Conservation (phyloP, 768 basidiomycete genomes). For the Tulasnella sp. region DNA sequence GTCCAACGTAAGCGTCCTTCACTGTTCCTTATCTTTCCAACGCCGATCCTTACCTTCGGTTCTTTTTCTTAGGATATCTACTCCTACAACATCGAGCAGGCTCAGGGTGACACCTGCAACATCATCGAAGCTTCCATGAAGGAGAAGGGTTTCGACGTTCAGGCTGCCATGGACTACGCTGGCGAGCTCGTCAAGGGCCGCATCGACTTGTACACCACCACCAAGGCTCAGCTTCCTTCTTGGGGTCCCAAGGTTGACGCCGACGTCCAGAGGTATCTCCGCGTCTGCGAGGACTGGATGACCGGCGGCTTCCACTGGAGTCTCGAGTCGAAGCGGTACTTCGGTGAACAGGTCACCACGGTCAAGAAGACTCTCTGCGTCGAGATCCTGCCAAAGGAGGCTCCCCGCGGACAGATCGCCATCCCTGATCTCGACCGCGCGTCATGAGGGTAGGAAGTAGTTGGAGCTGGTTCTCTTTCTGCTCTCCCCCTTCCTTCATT, state of each 20-base stretch:
- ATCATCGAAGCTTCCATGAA: constrained; percentile 26
- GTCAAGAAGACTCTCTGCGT: constrained; percentile 27
- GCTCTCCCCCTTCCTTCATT: neutral
- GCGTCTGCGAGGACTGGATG: constrained; percentile 29
- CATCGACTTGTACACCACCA: constrained; percentile 23
- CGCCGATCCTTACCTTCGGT: constrained; percentile 10
- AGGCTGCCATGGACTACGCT: constrained; percentile 28
- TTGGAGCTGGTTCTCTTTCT: constrained; percentile 3
- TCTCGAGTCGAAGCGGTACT: constrained; percentile 30
- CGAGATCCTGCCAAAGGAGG: constrained; percentile 19
- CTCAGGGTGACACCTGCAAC: constrained; percentile 29
- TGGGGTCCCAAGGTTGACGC: constrained; percentile 29
- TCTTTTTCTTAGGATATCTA: constrained; percentile 51
- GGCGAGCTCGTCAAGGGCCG: constrained; percentile 27
- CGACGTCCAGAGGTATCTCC: constrained; percentile 26
- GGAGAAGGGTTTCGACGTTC: constrained; percentile 23
- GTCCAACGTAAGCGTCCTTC: constrained; percentile 33
- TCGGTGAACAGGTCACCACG: constrained; percentile 26
- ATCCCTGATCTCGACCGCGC: constrained; percentile 26
- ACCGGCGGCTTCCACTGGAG: constrained; percentile 30
- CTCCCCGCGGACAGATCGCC: constrained; percentile 25
- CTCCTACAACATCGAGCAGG: constrained; percentile 48
- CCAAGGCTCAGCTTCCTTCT: constrained; percentile 27
- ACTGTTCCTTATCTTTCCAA: neutral
- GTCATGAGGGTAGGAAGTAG: neutral